A percentile compares a stretch with the other conserved stretches of the same genome.
These are phyloP conservation scores for Hypoxylon sp. DNA, from an alignment of 2,329 filamentous ascomycete genomes.

Conservation along the genomic window DNA sequence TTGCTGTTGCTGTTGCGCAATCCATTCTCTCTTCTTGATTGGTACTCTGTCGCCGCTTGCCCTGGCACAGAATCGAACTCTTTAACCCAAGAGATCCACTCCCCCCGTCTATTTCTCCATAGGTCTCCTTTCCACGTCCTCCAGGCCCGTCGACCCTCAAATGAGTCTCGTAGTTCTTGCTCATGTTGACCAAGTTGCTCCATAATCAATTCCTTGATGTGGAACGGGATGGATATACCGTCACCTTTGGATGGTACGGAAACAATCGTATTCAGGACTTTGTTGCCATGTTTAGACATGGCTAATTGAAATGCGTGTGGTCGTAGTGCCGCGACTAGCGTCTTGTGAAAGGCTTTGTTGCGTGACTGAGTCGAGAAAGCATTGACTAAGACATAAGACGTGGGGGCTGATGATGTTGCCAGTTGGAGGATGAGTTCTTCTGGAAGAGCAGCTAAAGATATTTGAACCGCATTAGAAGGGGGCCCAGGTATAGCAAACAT, in stretches of 20 bases:
- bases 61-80: slow-evolving; percentile 58
- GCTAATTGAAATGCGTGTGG: slow-evolving; percentile 63
- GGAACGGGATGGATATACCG: slow-evolving; percentile 66
- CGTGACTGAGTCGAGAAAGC: slow-evolving; percentile 63
- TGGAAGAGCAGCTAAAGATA: slow-evolving; percentile 73
- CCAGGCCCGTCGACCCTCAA: slow-evolving; percentile 69
- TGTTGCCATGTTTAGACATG: slow-evolving; percentile 64
- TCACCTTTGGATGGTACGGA: slow-evolving; percentile 64
- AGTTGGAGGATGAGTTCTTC: slow-evolving; percentile 71
- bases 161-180: slow-evolving; percentile 64
- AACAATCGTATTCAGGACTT: slow-evolving; percentile 64
- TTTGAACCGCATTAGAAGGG: slow-evolving; percentile 78
- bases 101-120: slow-evolving; percentile 65
- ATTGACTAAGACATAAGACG: slow-evolving; percentile 64
- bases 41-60: slow-evolving; percentile 24
- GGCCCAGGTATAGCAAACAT: slow-evolving; percentile 81
- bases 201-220: slow-evolving; percentile 70
- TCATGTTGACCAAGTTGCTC: slow-evolving; percentile 62
- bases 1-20: slow-evolving; percentile 11
- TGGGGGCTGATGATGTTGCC: slow-evolving; percentile 67
- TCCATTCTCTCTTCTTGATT: slow-evolving; percentile 31
- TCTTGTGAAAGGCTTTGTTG: slow-evolving; percentile 68
- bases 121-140: slow-evolving; percentile 69
- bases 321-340: slow-evolving; percentile 62
- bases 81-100: slow-evolving; percentile 71